These are phyloP conservation scores for Leccinellum albellum DNA, from an alignment of 768 basidiomycete genomes.

Conservation along the genomic window DNA sequence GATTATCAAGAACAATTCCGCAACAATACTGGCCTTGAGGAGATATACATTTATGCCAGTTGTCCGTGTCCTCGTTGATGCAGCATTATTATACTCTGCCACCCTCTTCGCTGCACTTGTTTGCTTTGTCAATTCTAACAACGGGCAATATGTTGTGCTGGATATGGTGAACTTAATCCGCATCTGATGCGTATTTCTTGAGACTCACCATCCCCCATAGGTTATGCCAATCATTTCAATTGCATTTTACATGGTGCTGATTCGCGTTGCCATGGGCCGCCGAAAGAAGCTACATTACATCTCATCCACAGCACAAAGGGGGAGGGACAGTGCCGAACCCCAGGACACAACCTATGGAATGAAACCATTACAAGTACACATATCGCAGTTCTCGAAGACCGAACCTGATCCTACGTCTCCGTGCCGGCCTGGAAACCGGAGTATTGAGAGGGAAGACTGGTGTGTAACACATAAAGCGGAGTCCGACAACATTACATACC, in stretches of 20 bases:
- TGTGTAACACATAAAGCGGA: background rate
- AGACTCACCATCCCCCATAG: background rate
- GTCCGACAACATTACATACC: background rate
- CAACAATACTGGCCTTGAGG: background rate
- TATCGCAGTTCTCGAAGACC: background rate
- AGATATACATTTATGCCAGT: background rate
- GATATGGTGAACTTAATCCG: background rate
- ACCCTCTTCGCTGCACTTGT: background rate
- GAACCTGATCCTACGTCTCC: background rate
- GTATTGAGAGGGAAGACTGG: background rate
- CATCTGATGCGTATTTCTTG: background rate
- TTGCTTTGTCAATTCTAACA: background rate
- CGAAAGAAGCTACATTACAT: background rate
- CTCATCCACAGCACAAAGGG: background rate
- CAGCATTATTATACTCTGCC: background rate
- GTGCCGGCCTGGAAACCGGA: background rate
- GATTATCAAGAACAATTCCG: background rate
- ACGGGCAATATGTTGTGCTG: background rate
- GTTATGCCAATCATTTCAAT: too few relatives aligned
- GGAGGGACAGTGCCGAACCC: background rate
- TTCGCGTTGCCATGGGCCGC: background rate
- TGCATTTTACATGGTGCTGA: background rate
- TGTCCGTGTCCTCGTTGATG: background rate
- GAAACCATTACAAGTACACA: background rate
- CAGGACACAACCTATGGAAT: background rate